A percentile compares a stretch with the other conserved stretches of the same genome.
These are phyloP conservation scores for Aspergillus incahuasiensis DNA, from an alignment of 495 filamentous ascomycete genomes.

Conservation along the genomic window DNA sequence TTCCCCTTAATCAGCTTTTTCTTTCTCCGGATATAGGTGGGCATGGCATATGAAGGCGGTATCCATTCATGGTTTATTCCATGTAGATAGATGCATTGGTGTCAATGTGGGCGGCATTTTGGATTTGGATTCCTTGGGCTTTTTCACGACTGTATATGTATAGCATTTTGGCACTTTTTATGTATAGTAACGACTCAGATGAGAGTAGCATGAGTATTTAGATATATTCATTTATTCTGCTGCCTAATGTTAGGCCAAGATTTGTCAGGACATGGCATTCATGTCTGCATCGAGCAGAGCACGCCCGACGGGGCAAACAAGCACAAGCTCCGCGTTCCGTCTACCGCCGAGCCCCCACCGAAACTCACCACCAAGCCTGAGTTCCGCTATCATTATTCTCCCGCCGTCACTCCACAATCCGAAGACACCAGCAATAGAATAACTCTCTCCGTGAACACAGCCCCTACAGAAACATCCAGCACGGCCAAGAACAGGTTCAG, in stretches of 20 bases:
- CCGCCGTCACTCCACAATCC: neutral
- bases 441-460: neutral
- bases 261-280: neutral
- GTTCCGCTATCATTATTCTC: neutral
- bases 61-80: neutral
- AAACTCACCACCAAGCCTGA: neutral
- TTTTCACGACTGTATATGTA: constrained; percentile 1
- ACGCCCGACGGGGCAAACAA: too few relatives aligned
- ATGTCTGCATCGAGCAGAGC: too few relatives aligned
- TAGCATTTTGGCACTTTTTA: constrained; percentile 3
- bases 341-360: neutral
- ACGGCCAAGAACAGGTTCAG: neutral
- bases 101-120: constrained; percentile 2
- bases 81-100: constrained; percentile 2
- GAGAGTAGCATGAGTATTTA: neutral
- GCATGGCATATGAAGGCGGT: neutral
- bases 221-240: neutral
- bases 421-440: neutral
- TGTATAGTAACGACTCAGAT: neutral
- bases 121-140: neutral
- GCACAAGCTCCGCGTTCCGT: too few relatives aligned
- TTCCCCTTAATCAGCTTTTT: neutral
- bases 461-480: neutral
- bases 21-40: neutral
- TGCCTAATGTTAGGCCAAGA: neutral